Percentiles rank a stretch among this genome's conserved stretches.
phyloP scores from a whole-genome alignment of 139 green algal genomes.

The Chlamydomonas incerta region DNA sequence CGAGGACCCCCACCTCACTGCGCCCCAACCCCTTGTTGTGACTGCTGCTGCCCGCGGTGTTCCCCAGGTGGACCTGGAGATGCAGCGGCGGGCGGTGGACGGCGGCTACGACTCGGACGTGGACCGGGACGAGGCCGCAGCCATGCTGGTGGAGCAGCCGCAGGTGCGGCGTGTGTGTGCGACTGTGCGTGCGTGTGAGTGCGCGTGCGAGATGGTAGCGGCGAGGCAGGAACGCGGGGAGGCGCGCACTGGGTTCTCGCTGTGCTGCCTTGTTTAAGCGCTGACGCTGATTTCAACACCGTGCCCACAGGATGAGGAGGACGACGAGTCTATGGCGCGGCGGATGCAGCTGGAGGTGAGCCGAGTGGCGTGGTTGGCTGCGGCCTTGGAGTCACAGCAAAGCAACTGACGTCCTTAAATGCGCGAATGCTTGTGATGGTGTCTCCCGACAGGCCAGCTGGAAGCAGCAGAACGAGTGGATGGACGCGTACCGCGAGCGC shows the following conservation, averaged over 20 bases:
- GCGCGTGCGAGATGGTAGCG: neutral
- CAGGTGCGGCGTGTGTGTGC: neutral
- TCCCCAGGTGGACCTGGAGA: constrained; percentile 46
- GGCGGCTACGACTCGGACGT: constrained; percentile 56
- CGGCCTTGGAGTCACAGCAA: no score
- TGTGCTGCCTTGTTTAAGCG: no score
- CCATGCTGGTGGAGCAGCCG: constrained; percentile 11
- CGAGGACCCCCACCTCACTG: no score
- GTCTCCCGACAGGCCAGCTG: constrained; percentile 41
- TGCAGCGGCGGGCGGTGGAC: constrained; percentile 57
- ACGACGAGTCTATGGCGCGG: neutral
- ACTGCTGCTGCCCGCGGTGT: no score
- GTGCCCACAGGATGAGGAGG: neutral
- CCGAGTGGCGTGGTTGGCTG: no score
- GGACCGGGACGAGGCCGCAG: constrained; percentile 45
- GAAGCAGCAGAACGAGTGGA: constrained; percentile 60
- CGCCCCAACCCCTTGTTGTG: neutral
- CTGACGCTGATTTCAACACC: no score
- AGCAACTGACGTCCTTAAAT: no score
- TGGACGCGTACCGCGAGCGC: constrained; percentile 63
- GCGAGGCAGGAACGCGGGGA: no score
- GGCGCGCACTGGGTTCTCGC: no score
- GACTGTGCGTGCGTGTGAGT: neutral
- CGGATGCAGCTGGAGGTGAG: neutral
- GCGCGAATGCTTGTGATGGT: no score